A percentile compares a stretch with the other conserved stretches of the same genome.
Evolutionary conservation across 805 yeast species (phyloP).

Genomic region (Ogataea angusta): DNA sequence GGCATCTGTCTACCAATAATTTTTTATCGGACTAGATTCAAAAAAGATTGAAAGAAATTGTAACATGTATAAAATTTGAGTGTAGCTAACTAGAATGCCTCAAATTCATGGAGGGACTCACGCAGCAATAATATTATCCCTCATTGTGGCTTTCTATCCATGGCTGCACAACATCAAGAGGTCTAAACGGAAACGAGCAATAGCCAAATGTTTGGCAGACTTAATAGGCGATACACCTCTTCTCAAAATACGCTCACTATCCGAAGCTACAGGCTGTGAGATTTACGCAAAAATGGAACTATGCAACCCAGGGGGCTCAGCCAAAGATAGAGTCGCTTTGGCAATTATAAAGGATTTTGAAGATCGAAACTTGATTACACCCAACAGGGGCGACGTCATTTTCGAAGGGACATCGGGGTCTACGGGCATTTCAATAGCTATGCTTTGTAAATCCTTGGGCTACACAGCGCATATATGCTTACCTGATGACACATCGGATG

Average conservation of each 20-base stretch:
- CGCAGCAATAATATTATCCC: too few relatives aligned
- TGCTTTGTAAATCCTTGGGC: conserved; percentile 85
- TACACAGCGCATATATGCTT: conserved; percentile 89
- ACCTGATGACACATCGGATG: conserved; percentile 89
- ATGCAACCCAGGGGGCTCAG: conserved; percentile 90
- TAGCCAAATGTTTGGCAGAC: conserved; percentile 34
- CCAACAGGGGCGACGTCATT: conserved; percentile 65
- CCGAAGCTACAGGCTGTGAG: conserved; percentile 71
- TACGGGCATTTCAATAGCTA: conserved; percentile 91
- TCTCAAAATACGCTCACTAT: conserved; percentile 67
- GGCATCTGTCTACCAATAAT: too few relatives aligned
- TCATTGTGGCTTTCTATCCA: too few relatives aligned
- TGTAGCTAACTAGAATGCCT: too few relatives aligned
- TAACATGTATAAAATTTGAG: too few relatives aligned
- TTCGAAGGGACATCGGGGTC: conserved; percentile 97
- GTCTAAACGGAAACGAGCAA: conserved; percentile 15
- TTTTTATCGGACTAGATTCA: too few relatives aligned
- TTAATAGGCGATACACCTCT: conserved; percentile 90
- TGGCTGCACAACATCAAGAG: neutral
- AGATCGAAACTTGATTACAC: conserved; percentile 49
- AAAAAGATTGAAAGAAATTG: too few relatives aligned
- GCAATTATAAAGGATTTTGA: conserved; percentile 77
- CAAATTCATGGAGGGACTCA: too few relatives aligned
- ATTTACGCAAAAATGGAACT: conserved; percentile 86
- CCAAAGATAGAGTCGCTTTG: conserved; percentile 90